Evolutionary conservation across 2,329 filamentous ascomycete species (phyloP).

Genomic region (Tolypocladium pustulatum): DNA sequence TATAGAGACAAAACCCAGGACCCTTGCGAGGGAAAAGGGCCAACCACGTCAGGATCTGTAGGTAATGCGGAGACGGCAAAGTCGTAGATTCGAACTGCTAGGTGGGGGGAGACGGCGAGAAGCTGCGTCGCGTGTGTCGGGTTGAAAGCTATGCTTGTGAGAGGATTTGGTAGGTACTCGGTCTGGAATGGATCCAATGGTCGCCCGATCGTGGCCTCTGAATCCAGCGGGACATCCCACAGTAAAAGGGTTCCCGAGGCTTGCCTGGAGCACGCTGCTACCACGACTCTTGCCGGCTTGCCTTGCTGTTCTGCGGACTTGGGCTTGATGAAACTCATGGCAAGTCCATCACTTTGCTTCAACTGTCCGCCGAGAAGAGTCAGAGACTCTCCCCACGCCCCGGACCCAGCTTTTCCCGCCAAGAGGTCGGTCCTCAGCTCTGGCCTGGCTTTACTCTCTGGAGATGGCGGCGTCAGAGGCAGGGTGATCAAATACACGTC

Average conservation of each 20-base stretch:
- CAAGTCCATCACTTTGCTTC: slow-evolving; percentile 42
- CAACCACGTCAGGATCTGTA: slow-evolving; percentile 37
- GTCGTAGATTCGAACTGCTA: slow-evolving; percentile 52
- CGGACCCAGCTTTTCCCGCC: slow-evolving; percentile 44
- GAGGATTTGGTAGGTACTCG: slow-evolving; percentile 44
- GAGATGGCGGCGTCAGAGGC: slow-evolving; percentile 51
- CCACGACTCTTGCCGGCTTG: slow-evolving; percentile 33
- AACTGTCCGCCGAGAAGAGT: slow-evolving; percentile 42
- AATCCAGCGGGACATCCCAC: slow-evolving; percentile 45
- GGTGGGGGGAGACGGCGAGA: slow-evolving; percentile 42
- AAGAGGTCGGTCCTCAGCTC: slow-evolving; percentile 41
- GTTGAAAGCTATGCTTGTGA: slow-evolving; percentile 50
- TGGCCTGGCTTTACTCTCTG: slow-evolving; percentile 44
- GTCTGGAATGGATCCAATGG: slow-evolving; percentile 45
- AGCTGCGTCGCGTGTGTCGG: slow-evolving; percentile 47
- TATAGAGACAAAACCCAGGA: slow-evolving; percentile 57
- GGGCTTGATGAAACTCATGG: slow-evolving; percentile 40
- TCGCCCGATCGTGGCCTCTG: slow-evolving; percentile 17
- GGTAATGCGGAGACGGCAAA: slow-evolving; percentile 43
- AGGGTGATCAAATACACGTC: slow-evolving; percentile 48
- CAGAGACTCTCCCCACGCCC: slow-evolving; percentile 53
- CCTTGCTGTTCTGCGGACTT: slow-evolving; percentile 27
- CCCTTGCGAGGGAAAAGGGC: slow-evolving; percentile 45
- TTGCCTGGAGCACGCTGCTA: slow-evolving; percentile 50
- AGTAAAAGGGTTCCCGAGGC: slow-evolving; percentile 47